Evolutionary conservation across 148 eudicot species (phyloP), one percentile per base, ranked within the genome.

Genomic region (Fagopyrum esculentum): DNA sequence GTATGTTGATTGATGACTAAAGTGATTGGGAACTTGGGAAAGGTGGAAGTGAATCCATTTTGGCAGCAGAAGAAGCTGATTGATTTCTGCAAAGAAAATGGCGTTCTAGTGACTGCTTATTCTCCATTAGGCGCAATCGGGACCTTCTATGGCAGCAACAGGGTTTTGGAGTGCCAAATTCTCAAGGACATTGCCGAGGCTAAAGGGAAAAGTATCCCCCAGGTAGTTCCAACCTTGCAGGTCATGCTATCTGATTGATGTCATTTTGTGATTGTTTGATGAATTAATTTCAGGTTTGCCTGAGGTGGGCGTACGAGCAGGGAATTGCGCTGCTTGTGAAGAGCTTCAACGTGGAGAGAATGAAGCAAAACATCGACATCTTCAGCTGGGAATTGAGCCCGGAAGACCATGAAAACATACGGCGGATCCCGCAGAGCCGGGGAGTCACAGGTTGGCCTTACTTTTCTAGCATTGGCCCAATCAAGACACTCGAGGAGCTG

Each of bases 1-100:
- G 46, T 57, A 71, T 29, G 48, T 63, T 59, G 19, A 57, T 56
- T 69, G 22, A 44, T 63, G 26, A 19, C 11, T 30, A 35, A 64
- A 10, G 6, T 66, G 47, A 66, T 46, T 35, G 17, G 13, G 47
- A 6, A 35, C 40, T 40, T 66, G 3, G 8, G 71, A 17, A 15
- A 89, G 93, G 97, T 89, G 83, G 97, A 92, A 83, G 83, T 92
- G 84, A 92, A 84, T 73, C 97, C 97, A 29, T 74, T 82, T 48
- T 88, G 92, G 97, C 86, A 89, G 45, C 97, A 92, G 76, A 88
- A 88, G 84, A 77, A 83, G 72, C 76, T 92, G 74, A 84, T 79
- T 73, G 94, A 88, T 16, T 81, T 83, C 78, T 89, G 97, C 81
- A 83, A 82, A 77, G 79, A 60, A 35, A 88, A 82, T 72, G 89